Evolutionary conservation across 805 yeast species (phyloP).

Genomic region (Barnettozyma siamensis): DNA sequence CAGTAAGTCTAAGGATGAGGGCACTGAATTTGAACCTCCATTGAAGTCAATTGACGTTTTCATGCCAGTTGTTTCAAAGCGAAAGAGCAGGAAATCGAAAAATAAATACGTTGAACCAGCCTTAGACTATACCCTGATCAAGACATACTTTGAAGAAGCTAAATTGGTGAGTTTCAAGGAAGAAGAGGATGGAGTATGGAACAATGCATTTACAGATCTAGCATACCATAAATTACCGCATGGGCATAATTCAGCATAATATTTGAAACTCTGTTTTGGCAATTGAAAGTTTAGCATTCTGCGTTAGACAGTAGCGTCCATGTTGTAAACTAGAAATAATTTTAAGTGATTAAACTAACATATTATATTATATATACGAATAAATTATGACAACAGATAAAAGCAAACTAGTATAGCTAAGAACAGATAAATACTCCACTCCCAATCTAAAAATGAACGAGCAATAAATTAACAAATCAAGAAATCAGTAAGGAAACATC

Average conservation of each 20-base stretch:
- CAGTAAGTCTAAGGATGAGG: no score
- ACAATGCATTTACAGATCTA: conserved; percentile 48
- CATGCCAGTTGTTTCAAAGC: conserved; percentile 13
- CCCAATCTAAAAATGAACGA: neutral
- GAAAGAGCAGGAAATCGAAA: conserved; percentile 22
- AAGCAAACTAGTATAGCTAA: neutral
- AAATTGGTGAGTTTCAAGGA: conserved; percentile 20
- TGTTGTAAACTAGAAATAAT: no score
- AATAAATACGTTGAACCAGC: conserved; percentile 23
- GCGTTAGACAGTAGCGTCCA: no score
- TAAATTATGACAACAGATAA: conserved; percentile 4
- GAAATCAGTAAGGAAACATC: neutral
- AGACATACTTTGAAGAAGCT: conserved; percentile 29
- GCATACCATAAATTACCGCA: conserved; percentile 33
- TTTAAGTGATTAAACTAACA: conserved; percentile 1
- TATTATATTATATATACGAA: conserved; percentile 5
- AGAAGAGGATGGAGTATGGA: conserved; percentile 37
- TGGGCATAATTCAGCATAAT: no score
- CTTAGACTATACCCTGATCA: conserved; percentile 28
- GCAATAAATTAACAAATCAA: neutral
- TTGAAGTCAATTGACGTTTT: no score
- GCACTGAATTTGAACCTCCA: conserved; percentile 19
- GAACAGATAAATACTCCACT: neutral
- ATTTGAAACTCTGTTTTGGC: no score
- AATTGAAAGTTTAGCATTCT: no score